A percentile compares a stretch with the other conserved stretches of the same genome.
Conservation (phyloP, 2,329 filamentous ascomycete genomes). For the Sporothrix luriei region DNA sequence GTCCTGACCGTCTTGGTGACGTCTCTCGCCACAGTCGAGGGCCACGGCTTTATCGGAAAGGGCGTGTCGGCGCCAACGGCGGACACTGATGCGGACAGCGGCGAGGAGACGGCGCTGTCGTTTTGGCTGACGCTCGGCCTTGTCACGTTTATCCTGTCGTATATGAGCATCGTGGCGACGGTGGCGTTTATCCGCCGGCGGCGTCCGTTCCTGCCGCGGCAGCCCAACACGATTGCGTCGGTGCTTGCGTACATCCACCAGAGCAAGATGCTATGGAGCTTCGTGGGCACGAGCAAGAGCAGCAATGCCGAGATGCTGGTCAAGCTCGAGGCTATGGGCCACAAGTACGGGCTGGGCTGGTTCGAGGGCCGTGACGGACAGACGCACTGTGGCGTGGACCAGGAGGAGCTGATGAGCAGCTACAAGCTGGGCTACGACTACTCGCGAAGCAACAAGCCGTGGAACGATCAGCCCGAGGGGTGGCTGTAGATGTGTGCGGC, state of each 20-base stretch:
- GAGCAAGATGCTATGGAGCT: slow-evolving; percentile 76
- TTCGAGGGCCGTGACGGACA: slow-evolving; percentile 72
- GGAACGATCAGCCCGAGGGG: slow-evolving; percentile 46
- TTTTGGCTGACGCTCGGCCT: slow-evolving; percentile 68
- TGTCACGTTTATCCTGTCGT: slow-evolving; percentile 65
- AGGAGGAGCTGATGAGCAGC: slow-evolving; percentile 67
- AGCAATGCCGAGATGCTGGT: slow-evolving; percentile 63
- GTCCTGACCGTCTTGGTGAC: slow-evolving; percentile 70
- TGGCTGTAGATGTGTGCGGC: slow-evolving; percentile 41
- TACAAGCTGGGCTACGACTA: slow-evolving; percentile 67
- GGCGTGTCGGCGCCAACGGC: slow-evolving; percentile 31
- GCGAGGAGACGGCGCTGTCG: slow-evolving; percentile 63
- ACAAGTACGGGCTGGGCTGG: slow-evolving; percentile 74
- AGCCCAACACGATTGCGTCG: slow-evolving; percentile 76
- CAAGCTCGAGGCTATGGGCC: slow-evolving; percentile 53
- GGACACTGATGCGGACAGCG: slow-evolving; percentile 52
- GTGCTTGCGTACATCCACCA: slow-evolving; percentile 79
- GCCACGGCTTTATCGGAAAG: slow-evolving; percentile 54
- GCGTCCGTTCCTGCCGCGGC: slow-evolving; percentile 72
- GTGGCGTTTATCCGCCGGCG: slow-evolving; percentile 65
- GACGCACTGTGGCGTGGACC: slow-evolving; percentile 75
- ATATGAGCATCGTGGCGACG: slow-evolving; percentile 62
- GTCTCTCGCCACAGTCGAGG: slow-evolving; percentile 66
- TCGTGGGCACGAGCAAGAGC: slow-evolving; percentile 69
- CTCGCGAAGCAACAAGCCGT: slow-evolving; percentile 55